These are phyloP conservation scores for Brassica carinata DNA, from an alignment of 345 rosid species.

Conservation along the genomic window DNA sequence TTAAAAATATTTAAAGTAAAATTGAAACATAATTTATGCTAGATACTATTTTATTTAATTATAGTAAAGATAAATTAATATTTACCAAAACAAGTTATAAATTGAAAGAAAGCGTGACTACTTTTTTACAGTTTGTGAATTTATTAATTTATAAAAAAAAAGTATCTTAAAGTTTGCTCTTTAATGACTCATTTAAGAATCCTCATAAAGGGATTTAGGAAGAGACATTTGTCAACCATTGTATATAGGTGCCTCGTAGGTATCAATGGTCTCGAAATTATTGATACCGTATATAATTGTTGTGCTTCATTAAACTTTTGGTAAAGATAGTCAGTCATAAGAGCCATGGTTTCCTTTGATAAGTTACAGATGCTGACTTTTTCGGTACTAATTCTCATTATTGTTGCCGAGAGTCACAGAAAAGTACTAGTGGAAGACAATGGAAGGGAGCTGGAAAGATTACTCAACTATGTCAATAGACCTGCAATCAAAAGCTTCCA, in stretches of 20 bases:
- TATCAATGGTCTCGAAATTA: background rate
- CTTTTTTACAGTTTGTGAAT: background rate
- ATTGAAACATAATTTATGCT: too few relatives aligned
- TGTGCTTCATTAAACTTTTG: background rate
- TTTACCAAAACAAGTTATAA: background rate
- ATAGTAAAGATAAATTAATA: background rate
- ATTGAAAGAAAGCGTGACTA: background rate
- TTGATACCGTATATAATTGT: background rate
- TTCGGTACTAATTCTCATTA: background rate
- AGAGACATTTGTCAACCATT: background rate
- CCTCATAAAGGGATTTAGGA: background rate
- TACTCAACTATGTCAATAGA: conserved; percentile 31
- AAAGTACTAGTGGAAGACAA: conserved; percentile 1
- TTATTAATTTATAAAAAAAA: background rate
- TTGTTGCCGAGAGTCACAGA: conserved; percentile 5
- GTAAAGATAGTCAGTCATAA: background rate
- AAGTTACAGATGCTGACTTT: background rate
- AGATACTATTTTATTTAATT: background rate
- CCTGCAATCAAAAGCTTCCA: conserved; percentile 35
- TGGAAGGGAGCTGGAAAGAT: conserved; percentile 4
- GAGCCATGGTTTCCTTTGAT: background rate
- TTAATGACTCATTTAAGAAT: background rate
- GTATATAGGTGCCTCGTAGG: background rate
- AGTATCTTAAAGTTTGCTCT: background rate
- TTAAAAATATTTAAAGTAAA: too few relatives aligned